Base-by-base conservation (phyloP, 164 flowering plant species). In the Stephania cephalantha region DNA sequence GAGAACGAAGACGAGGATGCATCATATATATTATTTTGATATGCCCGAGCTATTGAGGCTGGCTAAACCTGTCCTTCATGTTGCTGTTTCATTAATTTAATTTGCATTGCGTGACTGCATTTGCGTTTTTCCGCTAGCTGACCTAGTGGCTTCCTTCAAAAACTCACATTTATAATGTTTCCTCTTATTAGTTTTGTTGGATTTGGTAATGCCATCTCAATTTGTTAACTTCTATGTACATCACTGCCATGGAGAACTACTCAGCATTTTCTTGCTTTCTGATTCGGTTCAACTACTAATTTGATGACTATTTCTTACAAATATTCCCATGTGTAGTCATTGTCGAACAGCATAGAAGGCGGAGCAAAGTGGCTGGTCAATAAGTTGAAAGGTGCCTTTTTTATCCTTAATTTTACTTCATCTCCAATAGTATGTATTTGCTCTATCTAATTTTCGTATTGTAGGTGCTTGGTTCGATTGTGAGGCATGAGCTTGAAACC, bases 311-410 rank as follows among this genome's bases (percentile, higher is more conserved):
- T 55, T 55, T 55, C 63, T 55, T 4, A 55, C 18, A 15, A 9
- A 55, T 55, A 15, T 55, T 55, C 17, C 18, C 17, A 55, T 55
- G 63, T 55, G 63, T 58, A 91, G 96, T 87, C 93, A 67, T 46
- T 90, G 80, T 84, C 89, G 52, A 83, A 69, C 81, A 88, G 86
- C 74, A 86, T 91, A 46, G 88, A 87, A 86, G 91, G 88, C 45
- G 91, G 95, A 78, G 44, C 93, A 50, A 88, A 86, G 76, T 91
- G 93, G 95, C 71, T 91, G 82, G 93, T 90, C 55, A 91, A 87
- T 79, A 91, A 91, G 77, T 29, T 91, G 71, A 91, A 91, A 90
- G 96, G 96, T 88, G 73, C 58, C 42, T 9, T 55, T 55, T 18
- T 55, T 55, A 11, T 55, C 63, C 15, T 50, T 13, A 50, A 50